Percentiles rank a stretch among this genome's conserved stretches.
Conservation (phyloP, 2,329 filamentous ascomycete species). For the Didymella glomerata region DNA sequence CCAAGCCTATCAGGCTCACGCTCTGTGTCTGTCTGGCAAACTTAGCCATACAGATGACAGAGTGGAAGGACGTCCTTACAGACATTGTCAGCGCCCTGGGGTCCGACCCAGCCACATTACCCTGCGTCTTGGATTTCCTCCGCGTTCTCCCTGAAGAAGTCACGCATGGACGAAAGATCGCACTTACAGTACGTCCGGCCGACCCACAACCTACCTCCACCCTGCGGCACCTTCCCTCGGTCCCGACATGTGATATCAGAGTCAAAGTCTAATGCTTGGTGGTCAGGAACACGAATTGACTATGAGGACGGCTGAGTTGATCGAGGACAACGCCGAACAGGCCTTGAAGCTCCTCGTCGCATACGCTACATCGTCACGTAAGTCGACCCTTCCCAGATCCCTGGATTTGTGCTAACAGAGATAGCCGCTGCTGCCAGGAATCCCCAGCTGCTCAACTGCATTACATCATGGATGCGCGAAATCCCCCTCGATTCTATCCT, state of each 20-base stretch:
- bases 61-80: conserved; percentile 91
- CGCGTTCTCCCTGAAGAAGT: conserved; percentile 98
- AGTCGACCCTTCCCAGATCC: conserved; percentile 43
- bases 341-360: conserved; percentile 87
- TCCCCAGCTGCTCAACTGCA: conserved; percentile 90
- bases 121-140: conserved; percentile 93
- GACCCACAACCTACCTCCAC: conserved; percentile 50
- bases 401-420: conserved; percentile 20
- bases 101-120: conserved; percentile 77
- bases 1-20: conserved; percentile 81
- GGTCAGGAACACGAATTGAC: conserved; percentile 90
- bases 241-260: conserved; percentile 48
- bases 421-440: conserved; percentile 78
- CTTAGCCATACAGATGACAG: conserved; percentile 93
- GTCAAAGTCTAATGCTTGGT: conserved; percentile 54
- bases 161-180: conserved; percentile 98
- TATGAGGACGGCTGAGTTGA: conserved; percentile 83
- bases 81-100: conserved; percentile 82
- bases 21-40: conserved; percentile 94
- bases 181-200: conserved; percentile 91
- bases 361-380: conserved; percentile 92
- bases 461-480: conserved; percentile 95
- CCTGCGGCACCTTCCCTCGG: conserved; percentile 48
- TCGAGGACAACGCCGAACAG: conserved; percentile 88
- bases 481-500: conserved; percentile 85